Percentiles rank a stretch among this genome's conserved stretches.
Conservation (phyloP, 75 land plant genomes). For the Chamaecyparis obtusa region DNA sequence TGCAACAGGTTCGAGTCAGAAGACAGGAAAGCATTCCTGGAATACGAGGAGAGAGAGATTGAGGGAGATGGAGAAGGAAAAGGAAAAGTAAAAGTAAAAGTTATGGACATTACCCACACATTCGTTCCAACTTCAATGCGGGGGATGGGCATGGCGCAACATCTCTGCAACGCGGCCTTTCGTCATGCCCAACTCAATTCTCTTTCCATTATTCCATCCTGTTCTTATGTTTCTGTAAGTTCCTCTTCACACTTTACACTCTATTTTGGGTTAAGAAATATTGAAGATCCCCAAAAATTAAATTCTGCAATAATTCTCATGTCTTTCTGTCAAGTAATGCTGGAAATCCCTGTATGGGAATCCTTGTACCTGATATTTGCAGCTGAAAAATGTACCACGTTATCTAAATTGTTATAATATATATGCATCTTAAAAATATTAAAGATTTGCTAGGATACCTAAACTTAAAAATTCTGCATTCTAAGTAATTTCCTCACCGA, state of each 20-base stretch:
- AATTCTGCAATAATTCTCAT: no score
- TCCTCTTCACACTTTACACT: neutral
- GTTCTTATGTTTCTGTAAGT: slow-evolving; percentile 80
- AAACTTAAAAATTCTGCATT: no score
- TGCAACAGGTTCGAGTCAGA: slow-evolving; percentile 49
- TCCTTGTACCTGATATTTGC: no score
- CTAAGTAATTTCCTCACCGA: no score
- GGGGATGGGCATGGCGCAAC: slow-evolving; percentile 54
- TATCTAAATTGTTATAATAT: no score
- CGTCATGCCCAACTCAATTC: slow-evolving; percentile 53
- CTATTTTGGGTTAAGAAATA: no score
- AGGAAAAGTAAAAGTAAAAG: slow-evolving; percentile 5
- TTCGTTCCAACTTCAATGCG: slow-evolving; percentile 74
- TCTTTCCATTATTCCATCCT: slow-evolving; percentile 67
- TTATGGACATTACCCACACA: slow-evolving; percentile 79
- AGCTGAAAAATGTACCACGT: no score
- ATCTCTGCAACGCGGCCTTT: slow-evolving; percentile 77
- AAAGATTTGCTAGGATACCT: no score
- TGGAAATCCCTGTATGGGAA: no score
- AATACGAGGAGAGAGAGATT: slow-evolving; percentile 31
- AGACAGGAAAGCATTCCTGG: slow-evolving; percentile 62
- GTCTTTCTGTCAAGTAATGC: no score
- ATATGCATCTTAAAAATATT: no score
- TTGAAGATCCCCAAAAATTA: no score
- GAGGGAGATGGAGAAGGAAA: slow-evolving; percentile 4